A percentile compares a stretch with the other conserved stretches of the same genome.
These are phyloP conservation scores for Pleurotus platypus DNA, from an alignment of 768 basidiomycete species.

Conservation along the genomic window DNA sequence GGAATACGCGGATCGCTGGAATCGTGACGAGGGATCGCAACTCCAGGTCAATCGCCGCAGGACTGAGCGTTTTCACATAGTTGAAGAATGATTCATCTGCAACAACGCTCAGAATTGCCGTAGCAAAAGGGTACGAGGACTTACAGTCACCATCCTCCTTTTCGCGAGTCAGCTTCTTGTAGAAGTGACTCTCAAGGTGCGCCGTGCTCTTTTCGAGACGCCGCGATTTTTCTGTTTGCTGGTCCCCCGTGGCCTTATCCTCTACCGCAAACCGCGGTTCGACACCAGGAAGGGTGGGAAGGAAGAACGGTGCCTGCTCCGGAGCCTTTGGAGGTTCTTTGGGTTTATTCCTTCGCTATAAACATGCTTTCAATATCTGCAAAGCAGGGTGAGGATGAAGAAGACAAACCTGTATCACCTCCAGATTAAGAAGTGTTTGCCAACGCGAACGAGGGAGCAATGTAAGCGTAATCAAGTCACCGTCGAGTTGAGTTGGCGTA, in stretches of 20 bases:
- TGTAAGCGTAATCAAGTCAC: conserved; percentile 90
- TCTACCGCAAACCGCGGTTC: conserved; percentile 74
- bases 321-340: conserved; percentile 93
- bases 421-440: conserved; percentile 96
- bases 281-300: conserved; percentile 87
- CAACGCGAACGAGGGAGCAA: conserved; percentile 88
- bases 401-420: conserved; percentile 77
- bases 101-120: neutral
- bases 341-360: conserved; percentile 91
- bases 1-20: conserved; percentile 61
- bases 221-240: conserved; percentile 40
- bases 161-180: conserved; percentile 57
- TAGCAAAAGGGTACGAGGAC: conserved; percentile 22
- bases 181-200: conserved; percentile 65
- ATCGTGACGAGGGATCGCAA: conserved; percentile 73
- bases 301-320: conserved; percentile 95
- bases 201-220: conserved; percentile 50
- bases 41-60: conserved; percentile 89
- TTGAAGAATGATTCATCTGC: conserved; percentile 81
- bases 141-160: conserved; percentile 63
- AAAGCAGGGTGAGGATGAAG: too few relatives aligned
- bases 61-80: conserved; percentile 81
- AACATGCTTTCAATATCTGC: neutral
- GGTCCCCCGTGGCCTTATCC: conserved; percentile 32
- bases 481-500: conserved; percentile 85